These are phyloP conservation scores for Avena sativa DNA, from an alignment of 176 grass and related monocot species.

Conservation along the genomic window DNA sequence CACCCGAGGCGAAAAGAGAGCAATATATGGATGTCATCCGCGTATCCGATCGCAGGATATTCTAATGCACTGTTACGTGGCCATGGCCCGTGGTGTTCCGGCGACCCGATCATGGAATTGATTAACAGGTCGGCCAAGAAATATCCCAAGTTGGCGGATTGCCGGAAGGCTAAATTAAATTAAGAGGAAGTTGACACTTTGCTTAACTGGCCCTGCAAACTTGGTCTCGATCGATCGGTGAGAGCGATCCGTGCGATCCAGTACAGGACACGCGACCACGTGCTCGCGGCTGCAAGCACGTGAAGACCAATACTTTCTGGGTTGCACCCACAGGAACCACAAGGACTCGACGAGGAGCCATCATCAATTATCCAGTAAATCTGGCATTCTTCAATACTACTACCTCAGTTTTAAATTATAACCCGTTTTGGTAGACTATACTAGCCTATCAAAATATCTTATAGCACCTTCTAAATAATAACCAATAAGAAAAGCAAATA, in stretches of 20 bases:
- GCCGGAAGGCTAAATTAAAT: constrained; percentile 19
- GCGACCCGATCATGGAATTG: not conserved
- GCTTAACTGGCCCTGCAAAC: not conserved
- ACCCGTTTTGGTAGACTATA: too few relatives aligned
- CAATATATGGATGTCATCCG: not conserved
- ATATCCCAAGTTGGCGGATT: constrained; percentile 16
- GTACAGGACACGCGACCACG: not conserved
- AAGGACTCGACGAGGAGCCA: not conserved
- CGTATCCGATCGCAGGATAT: constrained; percentile 27
- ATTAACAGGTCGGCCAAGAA: constrained; percentile 3
- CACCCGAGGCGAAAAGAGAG: not conserved
- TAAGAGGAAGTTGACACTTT: not conserved
- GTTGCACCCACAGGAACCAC: not conserved
- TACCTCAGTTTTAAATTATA: too few relatives aligned
- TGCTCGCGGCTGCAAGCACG: constrained; percentile 2
- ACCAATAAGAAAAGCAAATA: too few relatives aligned
- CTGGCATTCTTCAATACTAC: too few relatives aligned
- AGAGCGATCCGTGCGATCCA: constrained; percentile 13
- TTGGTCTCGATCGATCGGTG: not conserved
- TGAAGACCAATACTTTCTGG: not conserved
- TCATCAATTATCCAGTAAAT: not conserved
- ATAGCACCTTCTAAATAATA: too few relatives aligned
- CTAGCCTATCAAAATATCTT: too few relatives aligned
- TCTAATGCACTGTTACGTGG: not conserved
- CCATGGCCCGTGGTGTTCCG: not conserved